These are phyloP conservation scores for Claviceps spartinae DNA, from an alignment of 2,329 filamentous ascomycete genomes.

Conservation along the genomic window DNA sequence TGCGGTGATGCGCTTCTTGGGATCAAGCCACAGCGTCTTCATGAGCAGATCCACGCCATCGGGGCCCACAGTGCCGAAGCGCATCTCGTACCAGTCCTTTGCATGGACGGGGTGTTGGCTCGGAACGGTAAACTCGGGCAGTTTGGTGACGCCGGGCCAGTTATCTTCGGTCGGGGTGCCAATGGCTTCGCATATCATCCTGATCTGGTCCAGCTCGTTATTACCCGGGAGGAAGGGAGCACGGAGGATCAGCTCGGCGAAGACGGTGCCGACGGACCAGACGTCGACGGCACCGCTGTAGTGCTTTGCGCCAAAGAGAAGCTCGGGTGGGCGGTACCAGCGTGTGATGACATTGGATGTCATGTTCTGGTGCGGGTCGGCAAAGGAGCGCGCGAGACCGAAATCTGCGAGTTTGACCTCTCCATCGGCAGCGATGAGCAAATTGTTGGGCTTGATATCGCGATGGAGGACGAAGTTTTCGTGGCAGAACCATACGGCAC, in stretches of 20 bases:
- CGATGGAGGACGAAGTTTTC: conserved; percentile 87
- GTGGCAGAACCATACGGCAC: conserved; percentile 93
- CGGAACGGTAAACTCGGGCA: conserved; percentile 68
- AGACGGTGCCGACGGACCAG: conserved; percentile 86
- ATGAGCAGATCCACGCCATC: conserved; percentile 81
- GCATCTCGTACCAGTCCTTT: conserved; percentile 57
- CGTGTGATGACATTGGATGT: conserved; percentile 89
- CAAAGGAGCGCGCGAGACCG: conserved; percentile 78
- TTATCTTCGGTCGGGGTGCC: conserved; percentile 88
- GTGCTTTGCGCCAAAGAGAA: conserved; percentile 79
- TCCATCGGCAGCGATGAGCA: conserved; percentile 84
- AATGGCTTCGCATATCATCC: conserved; percentile 69
- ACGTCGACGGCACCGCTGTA: conserved; percentile 87
- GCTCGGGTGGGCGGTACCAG: conserved; percentile 91
- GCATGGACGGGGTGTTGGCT: conserved; percentile 49
- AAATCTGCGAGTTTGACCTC: conserved; percentile 97
- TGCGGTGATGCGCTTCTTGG: conserved; percentile 69
- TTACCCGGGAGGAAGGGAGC: conserved; percentile 73
- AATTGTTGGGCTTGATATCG: conserved; percentile 98
- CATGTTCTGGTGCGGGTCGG: conserved; percentile 80
- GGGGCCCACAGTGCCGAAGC: conserved; percentile 68
- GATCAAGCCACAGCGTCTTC: conserved; percentile 73
- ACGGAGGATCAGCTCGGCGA: conserved; percentile 78
- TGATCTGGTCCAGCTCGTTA: conserved; percentile 75
- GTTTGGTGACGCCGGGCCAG: conserved; percentile 79